phyloP scores from a whole-genome alignment of 495 filamentous ascomycete species.

The Penicillium verhagenii region DNA sequence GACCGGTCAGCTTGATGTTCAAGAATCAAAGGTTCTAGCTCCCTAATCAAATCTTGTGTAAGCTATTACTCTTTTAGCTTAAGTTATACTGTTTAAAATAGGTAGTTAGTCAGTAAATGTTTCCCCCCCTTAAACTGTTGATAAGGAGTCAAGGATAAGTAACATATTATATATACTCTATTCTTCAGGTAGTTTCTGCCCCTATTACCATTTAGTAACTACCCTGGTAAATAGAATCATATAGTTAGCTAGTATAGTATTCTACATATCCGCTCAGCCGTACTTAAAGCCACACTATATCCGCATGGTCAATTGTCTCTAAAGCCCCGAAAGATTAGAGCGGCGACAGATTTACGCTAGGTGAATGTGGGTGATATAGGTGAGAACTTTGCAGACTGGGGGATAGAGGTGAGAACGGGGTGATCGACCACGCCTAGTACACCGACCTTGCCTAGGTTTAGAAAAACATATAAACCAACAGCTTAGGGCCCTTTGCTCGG shows the following conservation, averaged over 20 bases:
- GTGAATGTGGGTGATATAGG: no score
- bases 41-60: conserved; percentile 3
- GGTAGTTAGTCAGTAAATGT: neutral
- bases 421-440: neutral
- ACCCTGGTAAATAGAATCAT: conserved; percentile 25
- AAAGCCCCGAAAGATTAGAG: no score
- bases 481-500: neutral
- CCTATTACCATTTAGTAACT: conserved; percentile 28
- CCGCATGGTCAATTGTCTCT: no score
- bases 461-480: neutral
- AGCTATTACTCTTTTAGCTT: conserved; percentile 16
- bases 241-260: conserved; percentile 15
- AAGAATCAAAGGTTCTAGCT: conserved; percentile 24
- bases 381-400: no score
- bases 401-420: neutral
- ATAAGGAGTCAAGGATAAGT: neutral
- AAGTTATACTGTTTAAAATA: conserved; percentile 15
- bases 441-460: neutral
- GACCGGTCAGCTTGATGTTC: conserved; percentile 16
- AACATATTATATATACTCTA: conserved; percentile 14
- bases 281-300: no score
- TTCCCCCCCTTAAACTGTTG: no score
- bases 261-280: conserved; percentile 18
- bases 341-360: no score
- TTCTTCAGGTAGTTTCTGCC: conserved; percentile 11